phyloP scores from a whole-genome alignment of 331 rosid genomes.

The Pyracantha coccinea region DNA sequence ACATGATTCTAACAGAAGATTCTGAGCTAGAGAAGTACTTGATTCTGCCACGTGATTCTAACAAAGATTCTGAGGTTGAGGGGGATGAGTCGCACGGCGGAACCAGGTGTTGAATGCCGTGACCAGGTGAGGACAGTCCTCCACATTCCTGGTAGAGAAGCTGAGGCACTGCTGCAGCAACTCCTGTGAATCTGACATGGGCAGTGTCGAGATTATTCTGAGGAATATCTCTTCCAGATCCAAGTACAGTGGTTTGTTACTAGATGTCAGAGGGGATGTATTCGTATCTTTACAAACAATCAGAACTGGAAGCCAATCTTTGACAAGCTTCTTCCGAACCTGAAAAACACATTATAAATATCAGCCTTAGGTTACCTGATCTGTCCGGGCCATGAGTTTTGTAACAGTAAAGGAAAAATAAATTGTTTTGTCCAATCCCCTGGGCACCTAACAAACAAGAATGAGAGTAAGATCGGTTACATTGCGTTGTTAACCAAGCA shows the following conservation, averaged over 20 bases:
- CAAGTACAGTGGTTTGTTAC: constrained; percentile 45
- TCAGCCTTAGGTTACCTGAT: background rate
- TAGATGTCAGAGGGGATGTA: constrained; percentile 51
- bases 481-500: background rate
- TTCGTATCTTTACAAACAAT: constrained; percentile 69
- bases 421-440: background rate
- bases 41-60: background rate
- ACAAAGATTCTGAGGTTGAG: constrained; percentile 23
- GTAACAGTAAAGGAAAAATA: background rate
- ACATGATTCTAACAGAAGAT: too few relatives aligned
- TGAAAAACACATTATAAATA: constrained; percentile 17
- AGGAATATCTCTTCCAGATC: constrained; percentile 83
- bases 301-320: constrained; percentile 87
- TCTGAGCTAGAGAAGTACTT: too few relatives aligned
- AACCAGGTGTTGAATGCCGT: constrained; percentile 91
- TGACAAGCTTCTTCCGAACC: constrained; percentile 85
- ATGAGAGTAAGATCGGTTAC: background rate
- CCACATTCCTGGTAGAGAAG: constrained; percentile 74
- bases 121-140: constrained; percentile 84
- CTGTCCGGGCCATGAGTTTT: background rate
- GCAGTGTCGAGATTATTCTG: constrained; percentile 77
- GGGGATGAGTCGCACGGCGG: constrained; percentile 60
- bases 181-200: constrained; percentile 86
- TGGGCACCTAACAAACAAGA: background rate
- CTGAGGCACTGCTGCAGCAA: constrained; percentile 76